Conservation (phyloP, 1,284 basidiomycete species). For the Entoloma clypeatum region DNA sequence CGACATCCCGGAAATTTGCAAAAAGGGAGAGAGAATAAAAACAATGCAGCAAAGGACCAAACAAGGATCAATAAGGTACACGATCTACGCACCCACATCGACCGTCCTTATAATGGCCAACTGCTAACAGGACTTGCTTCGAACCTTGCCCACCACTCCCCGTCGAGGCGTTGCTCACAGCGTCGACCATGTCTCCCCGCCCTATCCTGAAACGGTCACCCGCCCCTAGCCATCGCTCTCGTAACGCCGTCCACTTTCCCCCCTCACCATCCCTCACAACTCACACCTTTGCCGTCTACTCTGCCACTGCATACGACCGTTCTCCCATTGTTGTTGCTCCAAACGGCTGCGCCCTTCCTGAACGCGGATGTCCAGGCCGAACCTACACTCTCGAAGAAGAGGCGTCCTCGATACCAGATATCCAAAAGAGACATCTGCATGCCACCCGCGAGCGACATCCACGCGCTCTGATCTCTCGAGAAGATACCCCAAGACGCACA, state of each 20-base stretch:
- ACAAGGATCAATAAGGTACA: too few relatives aligned
- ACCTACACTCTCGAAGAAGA: slow-evolving; percentile 50
- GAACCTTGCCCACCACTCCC: too few relatives aligned
- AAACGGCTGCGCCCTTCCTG: slow-evolving; percentile 65
- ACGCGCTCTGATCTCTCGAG: slow-evolving; percentile 31
- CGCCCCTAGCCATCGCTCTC: slow-evolving; percentile 13
- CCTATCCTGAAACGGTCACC: slow-evolving; percentile 42
- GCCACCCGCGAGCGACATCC: slow-evolving; percentile 45
- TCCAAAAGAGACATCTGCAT: slow-evolving; percentile 17
- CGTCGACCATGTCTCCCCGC: slow-evolving; percentile 31
- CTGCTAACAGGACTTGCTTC: too few relatives aligned
- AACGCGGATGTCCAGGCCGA: slow-evolving; percentile 64
- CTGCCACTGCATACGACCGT: slow-evolving; percentile 59
- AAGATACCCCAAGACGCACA: slow-evolving; percentile 11
- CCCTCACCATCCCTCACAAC: slow-evolving; percentile 54
- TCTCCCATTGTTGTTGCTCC: slow-evolving; percentile 65
- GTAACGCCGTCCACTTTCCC: slow-evolving; percentile 50
- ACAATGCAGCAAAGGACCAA: too few relatives aligned
- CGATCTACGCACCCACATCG: too few relatives aligned
- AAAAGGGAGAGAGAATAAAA: too few relatives aligned
- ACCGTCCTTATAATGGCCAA: too few relatives aligned
- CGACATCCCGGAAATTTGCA: too few relatives aligned
- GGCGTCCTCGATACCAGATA: slow-evolving; percentile 14
- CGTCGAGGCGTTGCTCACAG: too few relatives aligned
- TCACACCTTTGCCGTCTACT: slow-evolving; percentile 52